phyloP scores from a whole-genome alignment of 768 basidiomycete genomes.

The Russula vinacea region DNA sequence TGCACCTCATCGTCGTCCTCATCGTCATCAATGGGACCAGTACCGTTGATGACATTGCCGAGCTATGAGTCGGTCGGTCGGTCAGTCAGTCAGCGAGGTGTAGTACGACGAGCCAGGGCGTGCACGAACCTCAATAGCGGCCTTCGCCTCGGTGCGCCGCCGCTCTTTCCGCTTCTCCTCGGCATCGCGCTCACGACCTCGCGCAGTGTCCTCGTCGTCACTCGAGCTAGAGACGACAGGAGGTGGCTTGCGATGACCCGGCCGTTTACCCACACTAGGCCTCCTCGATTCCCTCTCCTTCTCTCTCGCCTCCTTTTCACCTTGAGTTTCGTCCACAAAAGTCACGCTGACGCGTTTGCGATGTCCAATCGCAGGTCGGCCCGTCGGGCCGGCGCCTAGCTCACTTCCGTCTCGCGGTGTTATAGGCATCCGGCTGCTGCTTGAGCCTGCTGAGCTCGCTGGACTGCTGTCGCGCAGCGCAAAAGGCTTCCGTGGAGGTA shows the following conservation, averaged over 20 bases:
- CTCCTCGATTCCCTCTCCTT: conserved; percentile 34
- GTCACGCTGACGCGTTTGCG: conserved; percentile 62
- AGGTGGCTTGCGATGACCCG: background rate
- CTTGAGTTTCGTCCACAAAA: conserved; percentile 54
- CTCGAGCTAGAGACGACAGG: conserved; percentile 9
- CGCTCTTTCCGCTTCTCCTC: conserved; percentile 67
- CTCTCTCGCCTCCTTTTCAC: conserved; percentile 32
- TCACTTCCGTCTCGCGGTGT: conserved; percentile 83
- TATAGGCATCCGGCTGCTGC: conserved; percentile 67
- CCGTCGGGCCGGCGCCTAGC: conserved; percentile 31
- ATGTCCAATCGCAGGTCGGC: conserved; percentile 38
- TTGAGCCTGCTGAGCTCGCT: conserved; percentile 83
- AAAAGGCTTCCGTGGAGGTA: conserved; percentile 51
- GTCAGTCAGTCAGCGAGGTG: background rate
- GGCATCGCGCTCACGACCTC: conserved; percentile 33
- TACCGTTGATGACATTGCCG: conserved; percentile 84
- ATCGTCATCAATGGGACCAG: conserved; percentile 50
- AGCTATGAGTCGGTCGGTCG: conserved; percentile 46
- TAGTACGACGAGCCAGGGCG: conserved; percentile 35
- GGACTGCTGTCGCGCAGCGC: conserved; percentile 61
- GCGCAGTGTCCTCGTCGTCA: conserved; percentile 9
- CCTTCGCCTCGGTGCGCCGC: conserved; percentile 77
- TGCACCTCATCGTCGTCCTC: conserved; percentile 36
- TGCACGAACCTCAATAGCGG: conserved; percentile 76
- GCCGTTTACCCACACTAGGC: conserved; percentile 17